Base-by-base conservation (phyloP, 305 asterid species). In the Andrographis paniculata region DNA sequence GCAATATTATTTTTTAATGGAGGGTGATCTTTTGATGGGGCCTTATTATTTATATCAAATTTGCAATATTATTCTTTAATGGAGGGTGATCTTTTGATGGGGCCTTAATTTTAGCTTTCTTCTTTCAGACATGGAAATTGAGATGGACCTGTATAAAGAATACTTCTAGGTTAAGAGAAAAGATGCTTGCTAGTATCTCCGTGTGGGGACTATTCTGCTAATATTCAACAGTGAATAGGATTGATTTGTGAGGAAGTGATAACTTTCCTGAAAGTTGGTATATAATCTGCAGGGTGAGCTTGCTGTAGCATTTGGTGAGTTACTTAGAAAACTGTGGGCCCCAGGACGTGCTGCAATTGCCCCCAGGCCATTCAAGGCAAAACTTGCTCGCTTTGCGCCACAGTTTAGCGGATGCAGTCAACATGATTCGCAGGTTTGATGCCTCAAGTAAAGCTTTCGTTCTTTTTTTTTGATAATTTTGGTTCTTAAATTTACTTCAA, bases 251-350 rank as follows among this genome's bases (percentile, higher is more conserved):
- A 35, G 50, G 56, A 40, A 22, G 21, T 48, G 24, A 14, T 40
- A 24, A 3, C 53, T 56, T 63, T 50, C 42, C 28, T 46, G 61
- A 66, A 41, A 22, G 12, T 58, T 42, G 45, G 22, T 22, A 42
- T 51, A 38, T 51, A 54, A 56, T 67, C 52, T 63, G 68, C 74
- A 92, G 96, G 99, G 99, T 30, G 99, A 92, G 73, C 84, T 92
- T 67, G 99, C 99, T 69, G 63, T 92, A 70, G 96, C 99, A 72
- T 92, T 92, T 67, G 99, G 99, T 18, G 99, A 92, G 42, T 76
- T 92, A 56, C 94, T 92, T 40, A 76, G 99, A 49, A 92, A 84
- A 74, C 71, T 92, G 69, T 92, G 99, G 99, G 87, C 91, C 42
- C 95, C 96, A 27, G 93, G 96, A 47, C 77, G 96, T 45, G 77